Evolutionary conservation across 2,329 filamentous ascomycete species (phyloP).

Genomic region (Penicillium freii): DNA sequence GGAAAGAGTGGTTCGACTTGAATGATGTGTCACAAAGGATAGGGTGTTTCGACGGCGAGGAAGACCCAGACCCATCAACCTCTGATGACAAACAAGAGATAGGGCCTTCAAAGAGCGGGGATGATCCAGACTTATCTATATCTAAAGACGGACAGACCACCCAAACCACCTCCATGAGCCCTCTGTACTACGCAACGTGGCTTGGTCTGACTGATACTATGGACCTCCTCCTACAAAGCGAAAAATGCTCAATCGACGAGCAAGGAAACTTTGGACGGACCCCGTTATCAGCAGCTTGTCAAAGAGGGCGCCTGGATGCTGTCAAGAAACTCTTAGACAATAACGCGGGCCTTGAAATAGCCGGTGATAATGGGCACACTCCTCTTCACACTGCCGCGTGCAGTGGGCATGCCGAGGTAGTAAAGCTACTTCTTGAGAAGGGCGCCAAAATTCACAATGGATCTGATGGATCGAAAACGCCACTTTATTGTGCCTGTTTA

Average conservation of each 20-base stretch:
- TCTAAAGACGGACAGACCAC: neutral
- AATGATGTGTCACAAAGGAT: neutral
- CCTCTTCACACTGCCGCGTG: neutral
- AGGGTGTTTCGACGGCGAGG: neutral
- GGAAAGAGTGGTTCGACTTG: constrained; percentile 4
- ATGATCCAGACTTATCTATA: neutral
- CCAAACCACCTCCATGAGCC: neutral
- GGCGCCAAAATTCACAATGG: neutral
- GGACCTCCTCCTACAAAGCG: neutral
- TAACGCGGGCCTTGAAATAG: neutral
- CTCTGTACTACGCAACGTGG: constrained; percentile 7
- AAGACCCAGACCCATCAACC: too few relatives aligned
- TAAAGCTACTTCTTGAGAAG: constrained; percentile 1
- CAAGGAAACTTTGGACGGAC: neutral
- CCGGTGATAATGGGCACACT: neutral
- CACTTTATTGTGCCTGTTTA: neutral
- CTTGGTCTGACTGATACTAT: neutral
- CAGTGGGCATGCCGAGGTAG: neutral
- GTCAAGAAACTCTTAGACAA: neutral
- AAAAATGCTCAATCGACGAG: neutral
- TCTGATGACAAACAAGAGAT: too few relatives aligned
- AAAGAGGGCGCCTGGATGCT: neutral
- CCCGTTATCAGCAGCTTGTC: neutral
- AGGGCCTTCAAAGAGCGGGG: neutral
- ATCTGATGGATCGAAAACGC: neutral